Conservation (phyloP, 352 stramenopile genomes). For the Pythium dissotocum region DNA sequence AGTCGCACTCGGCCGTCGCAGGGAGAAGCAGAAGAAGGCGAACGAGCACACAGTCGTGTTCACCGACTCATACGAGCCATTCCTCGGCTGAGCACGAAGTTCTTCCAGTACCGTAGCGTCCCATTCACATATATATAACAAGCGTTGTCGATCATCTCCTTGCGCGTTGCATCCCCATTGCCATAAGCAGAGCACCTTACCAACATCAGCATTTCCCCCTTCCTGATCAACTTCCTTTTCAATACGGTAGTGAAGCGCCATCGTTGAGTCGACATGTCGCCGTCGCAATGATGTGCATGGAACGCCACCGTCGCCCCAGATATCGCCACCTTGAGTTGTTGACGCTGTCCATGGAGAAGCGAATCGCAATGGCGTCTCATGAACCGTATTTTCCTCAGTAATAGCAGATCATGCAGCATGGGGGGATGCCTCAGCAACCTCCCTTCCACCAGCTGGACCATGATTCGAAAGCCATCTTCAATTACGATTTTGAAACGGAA, state of each 20-base stretch:
- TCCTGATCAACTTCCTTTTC: too few relatives aligned
- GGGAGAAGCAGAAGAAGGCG: neutral
- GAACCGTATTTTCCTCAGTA: neutral
- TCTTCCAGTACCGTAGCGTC: neutral
- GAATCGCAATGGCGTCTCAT: neutral
- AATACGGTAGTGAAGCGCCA: too few relatives aligned
- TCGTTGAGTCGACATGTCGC: neutral
- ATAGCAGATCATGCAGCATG: too few relatives aligned
- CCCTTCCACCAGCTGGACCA: neutral
- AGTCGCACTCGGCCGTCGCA: neutral
- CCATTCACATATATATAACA: too few relatives aligned
- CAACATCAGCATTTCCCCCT: too few relatives aligned
- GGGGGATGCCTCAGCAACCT: neutral
- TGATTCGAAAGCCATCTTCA: neutral
- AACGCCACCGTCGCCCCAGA: neutral
- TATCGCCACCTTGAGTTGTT: neutral
- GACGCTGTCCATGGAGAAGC: neutral
- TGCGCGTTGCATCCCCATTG: too few relatives aligned
- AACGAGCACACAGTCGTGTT: neutral
- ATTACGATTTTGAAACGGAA: neutral
- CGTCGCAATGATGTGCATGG: neutral
- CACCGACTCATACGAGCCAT: slow-evolving; percentile 4
- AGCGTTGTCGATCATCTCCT: too few relatives aligned
- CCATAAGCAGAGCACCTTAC: too few relatives aligned
- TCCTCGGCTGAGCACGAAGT: neutral